Base-by-base conservation (phyloP, 1,284 basidiomycete genomes). In the Laetiporus sulphureus region DNA sequence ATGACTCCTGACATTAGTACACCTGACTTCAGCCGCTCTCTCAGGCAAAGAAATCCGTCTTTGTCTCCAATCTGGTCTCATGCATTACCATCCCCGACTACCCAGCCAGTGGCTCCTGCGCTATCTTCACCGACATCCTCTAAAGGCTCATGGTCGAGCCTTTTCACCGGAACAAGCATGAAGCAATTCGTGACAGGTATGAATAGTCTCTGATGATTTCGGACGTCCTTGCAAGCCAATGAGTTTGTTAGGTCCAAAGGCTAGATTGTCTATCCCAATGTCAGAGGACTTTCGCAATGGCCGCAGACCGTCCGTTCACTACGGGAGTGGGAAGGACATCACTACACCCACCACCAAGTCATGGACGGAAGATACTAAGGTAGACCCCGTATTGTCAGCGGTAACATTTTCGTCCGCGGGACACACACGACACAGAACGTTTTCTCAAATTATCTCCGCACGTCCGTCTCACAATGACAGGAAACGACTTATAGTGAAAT, bases 131-230 rank as follows among this genome's bases (percentile, higher is more conserved):
- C 62, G 8, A 54, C 58, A 20, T 75, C 76, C 11, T 85, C 84
- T 3, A 70, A 76, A 34, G 81, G 77, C 2, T 84, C 85, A 0
- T 86, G 84, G 85, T 83, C 83, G 0, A 86, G 76, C 53, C 55
- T 88, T 3, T 83, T 86, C 56, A 80, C 77, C 42, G 62, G 79
- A 1, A 73, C 72, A 7, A 73, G 67, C 32, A 67, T 86, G 60
- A 70, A 79, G 18, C 79, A 83, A 38, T 72, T 86, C 37, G 76
- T 87, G 64, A 66, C 66, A 7, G 72, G 74, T 23, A 72, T 25
- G 3, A 13, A n/a, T n/a, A n/a, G n/a, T n/a, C n/a, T n/a, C n/a
- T n/a, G n/a, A n/a, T n/a, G n/a, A n/a, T n/a, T n/a, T n/a, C n/a
- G n/a, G n/a, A n/a, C n/a, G n/a, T 7, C 34, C 15, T 36, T 16